These are phyloP conservation scores for Taiwanofungus camphoratus DNA, from an alignment of 1,284 basidiomycete species.

Conservation along the genomic window DNA sequence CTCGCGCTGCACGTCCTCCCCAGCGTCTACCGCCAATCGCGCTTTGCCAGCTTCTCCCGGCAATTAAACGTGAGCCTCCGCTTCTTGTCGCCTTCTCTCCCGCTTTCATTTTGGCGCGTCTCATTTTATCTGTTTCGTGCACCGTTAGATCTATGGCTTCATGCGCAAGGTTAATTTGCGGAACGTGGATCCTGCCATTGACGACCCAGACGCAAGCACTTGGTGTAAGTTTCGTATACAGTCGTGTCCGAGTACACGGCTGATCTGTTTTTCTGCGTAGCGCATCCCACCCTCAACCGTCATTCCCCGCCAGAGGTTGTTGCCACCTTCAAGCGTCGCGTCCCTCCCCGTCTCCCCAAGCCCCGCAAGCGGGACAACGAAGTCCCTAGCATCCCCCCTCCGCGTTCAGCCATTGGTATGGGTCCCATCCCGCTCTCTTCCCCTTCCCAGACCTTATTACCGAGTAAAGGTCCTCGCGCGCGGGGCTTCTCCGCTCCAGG, in stretches of 20 bases:
- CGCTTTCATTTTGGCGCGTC: conserved; percentile 27
- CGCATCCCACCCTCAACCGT: conserved; percentile 83
- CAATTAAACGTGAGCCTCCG: conserved; percentile 78
- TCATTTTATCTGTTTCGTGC: conserved; percentile 21
- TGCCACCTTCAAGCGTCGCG: conserved; percentile 86
- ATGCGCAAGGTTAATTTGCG: conserved; percentile 92
- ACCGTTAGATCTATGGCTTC: conserved; percentile 82
- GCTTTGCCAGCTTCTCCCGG: conserved; percentile 90
- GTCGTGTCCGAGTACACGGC: too few species aligned
- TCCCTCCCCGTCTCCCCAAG: conserved; percentile 84
- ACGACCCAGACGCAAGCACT: conserved; percentile 88
- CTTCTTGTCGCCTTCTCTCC: conserved; percentile 19
- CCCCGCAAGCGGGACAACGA: conserved; percentile 71
- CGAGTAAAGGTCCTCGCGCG: conserved; percentile 40
- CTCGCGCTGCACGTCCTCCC: conserved; percentile 86
- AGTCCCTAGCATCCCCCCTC: conserved; percentile 55
- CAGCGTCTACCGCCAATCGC: conserved; percentile 85
- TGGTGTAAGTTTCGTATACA: conserved; percentile 87
- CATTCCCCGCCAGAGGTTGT: conserved; percentile 83
- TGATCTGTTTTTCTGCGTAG: conserved; percentile 42
- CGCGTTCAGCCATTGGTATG: conserved; percentile 64
- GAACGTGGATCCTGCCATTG: conserved; percentile 86
- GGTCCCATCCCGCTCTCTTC: conserved; percentile 56
- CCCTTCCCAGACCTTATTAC: conserved; percentile 41
- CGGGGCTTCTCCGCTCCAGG: conserved; percentile 79